phyloP scores from a whole-genome alignment of 2,329 filamentous ascomycete species.

The Fusarium protoensiforme region DNA sequence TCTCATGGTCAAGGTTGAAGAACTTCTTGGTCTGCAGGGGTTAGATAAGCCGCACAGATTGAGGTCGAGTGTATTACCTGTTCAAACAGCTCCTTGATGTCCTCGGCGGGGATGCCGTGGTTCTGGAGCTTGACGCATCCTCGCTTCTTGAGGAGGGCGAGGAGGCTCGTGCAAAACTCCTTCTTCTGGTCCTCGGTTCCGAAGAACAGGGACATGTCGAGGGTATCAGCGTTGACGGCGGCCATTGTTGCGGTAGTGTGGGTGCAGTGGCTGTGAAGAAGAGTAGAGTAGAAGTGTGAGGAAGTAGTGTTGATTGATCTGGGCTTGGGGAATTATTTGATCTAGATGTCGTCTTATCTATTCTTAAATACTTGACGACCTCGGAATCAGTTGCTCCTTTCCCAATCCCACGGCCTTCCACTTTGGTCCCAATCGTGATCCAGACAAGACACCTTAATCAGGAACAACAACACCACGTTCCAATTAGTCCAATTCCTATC shows the following conservation, averaged over 20 bases:
- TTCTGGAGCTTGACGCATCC: conserved; percentile 42
- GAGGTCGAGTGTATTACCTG: conserved; percentile 1
- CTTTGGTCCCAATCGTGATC: neutral
- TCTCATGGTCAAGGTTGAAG: conserved; percentile 46
- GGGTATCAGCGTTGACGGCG: conserved; percentile 29
- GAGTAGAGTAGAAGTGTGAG: neutral
- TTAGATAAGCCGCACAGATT: neutral
- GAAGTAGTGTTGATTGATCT: neutral
- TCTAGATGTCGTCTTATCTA: neutral
- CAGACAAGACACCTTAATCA: neutral
- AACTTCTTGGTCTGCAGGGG: conserved; percentile 40
- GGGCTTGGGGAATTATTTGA: neutral
- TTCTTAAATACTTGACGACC: conserved; percentile 14
- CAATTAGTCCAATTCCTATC: neutral
- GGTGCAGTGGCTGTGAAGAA: neutral
- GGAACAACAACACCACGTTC: neutral
- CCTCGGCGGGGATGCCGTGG: conserved; percentile 37
- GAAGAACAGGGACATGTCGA: conserved; percentile 46
- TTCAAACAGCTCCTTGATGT: conserved; percentile 37
- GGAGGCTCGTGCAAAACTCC: conserved; percentile 39
- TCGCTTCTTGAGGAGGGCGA: conserved; percentile 35
- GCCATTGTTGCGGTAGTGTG: conserved; percentile 16
- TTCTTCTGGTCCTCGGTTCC: conserved; percentile 39
- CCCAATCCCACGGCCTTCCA: neutral
- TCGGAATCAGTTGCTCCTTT: conserved; percentile 31